phyloP scores from a whole-genome alignment of 805 yeast genomes.

The Sungouiozyma ichnusensis region DNA sequence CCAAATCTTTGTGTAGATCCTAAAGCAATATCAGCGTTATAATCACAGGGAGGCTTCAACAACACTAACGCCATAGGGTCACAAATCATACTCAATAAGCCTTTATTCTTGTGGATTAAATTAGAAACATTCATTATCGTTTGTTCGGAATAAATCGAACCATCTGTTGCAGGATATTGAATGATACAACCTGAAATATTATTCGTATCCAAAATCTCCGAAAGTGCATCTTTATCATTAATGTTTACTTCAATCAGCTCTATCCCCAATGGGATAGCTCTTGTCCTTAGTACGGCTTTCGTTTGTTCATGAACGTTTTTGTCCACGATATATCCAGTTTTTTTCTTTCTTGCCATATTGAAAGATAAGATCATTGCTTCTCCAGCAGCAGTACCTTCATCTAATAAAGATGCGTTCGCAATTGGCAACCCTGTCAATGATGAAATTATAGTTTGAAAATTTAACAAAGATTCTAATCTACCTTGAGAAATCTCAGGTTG shows the following conservation, averaged over 20 bases:
- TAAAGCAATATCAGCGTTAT: conserved; percentile 86
- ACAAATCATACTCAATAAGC: conserved; percentile 75
- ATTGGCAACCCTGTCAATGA: conserved; percentile 91
- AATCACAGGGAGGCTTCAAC: conserved; percentile 70
- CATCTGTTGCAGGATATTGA: conserved; percentile 88
- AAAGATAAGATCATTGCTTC: conserved; percentile 88
- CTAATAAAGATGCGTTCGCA: conserved; percentile 88
- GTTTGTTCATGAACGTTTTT: conserved; percentile 77
- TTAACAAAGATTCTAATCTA: conserved; percentile 77
- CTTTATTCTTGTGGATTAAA: conserved; percentile 58
- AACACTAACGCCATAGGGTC: conserved; percentile 84
- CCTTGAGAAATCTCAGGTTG: conserved; percentile 99
- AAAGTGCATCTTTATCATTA: conserved; percentile 29
- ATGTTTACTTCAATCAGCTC: conserved; percentile 51
- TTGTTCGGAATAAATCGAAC: conserved; percentile 42
- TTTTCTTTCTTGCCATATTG: conserved; percentile 58
- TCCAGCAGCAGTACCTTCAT: conserved; percentile 96
- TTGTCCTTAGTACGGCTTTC: conserved; percentile 60
- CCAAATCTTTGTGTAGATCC: conserved; percentile 96
- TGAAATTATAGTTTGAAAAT: conserved; percentile 84
- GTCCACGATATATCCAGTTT: conserved; percentile 61
- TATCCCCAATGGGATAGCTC: conserved; percentile 68
- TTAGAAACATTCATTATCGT: conserved; percentile 50
- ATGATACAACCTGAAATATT: conserved; percentile 69
- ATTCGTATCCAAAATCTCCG: conserved; percentile 28